Percentiles rank a stretch among this genome's conserved stretches.
Evolutionary conservation across 345 rosid species (phyloP).

Genomic region (Lumnitzera littorea): DNA sequence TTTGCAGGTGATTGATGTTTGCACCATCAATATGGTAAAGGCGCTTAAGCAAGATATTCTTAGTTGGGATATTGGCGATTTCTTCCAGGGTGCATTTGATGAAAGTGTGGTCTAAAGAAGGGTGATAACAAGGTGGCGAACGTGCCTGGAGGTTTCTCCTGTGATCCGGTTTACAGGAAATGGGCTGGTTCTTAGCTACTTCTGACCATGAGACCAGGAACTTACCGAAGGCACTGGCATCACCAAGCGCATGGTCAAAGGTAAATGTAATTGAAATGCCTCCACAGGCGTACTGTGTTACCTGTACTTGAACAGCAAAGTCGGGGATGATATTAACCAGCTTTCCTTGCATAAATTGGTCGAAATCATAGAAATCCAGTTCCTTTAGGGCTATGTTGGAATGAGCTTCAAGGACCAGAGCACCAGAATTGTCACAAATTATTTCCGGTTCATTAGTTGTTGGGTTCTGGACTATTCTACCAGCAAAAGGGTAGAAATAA

Average conservation of each 20-base stretch:
- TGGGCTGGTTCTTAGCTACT: constrained; percentile 43
- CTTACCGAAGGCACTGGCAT: constrained; percentile 58
- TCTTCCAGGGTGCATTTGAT: constrained; percentile 62
- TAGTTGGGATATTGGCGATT: constrained; percentile 43
- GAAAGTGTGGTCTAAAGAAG: constrained; percentile 44
- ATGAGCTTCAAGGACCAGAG: constrained; percentile 40
- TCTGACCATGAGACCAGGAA: constrained; percentile 68
- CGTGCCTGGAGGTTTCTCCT: constrained; percentile 49
- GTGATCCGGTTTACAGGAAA: constrained; percentile 65
- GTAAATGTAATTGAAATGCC: constrained; percentile 64
- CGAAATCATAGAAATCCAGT: constrained; percentile 52
- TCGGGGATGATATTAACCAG: constrained; percentile 35
- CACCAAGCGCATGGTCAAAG: constrained; percentile 85
- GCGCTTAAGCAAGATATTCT: constrained; percentile 46
- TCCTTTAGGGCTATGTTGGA: constrained; percentile 42
- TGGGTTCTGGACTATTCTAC: constrained; percentile 45
- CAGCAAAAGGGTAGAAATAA: constrained; percentile 67
- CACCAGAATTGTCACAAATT: constrained; percentile 62
- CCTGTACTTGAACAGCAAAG: constrained; percentile 58
- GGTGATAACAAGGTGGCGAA: constrained; percentile 45
- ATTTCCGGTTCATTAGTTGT: constrained; percentile 49
- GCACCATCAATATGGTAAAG: constrained; percentile 55
- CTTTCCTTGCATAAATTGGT: constrained; percentile 38
- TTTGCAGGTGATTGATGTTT: constrained; percentile 44
- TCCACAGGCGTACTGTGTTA: constrained; percentile 49